A percentile compares a stretch with the other conserved stretches of the same genome.
Evolutionary conservation across 2,329 filamentous ascomycete genomes (phyloP).

Genomic region (Fusarium protoensiforme): DNA sequence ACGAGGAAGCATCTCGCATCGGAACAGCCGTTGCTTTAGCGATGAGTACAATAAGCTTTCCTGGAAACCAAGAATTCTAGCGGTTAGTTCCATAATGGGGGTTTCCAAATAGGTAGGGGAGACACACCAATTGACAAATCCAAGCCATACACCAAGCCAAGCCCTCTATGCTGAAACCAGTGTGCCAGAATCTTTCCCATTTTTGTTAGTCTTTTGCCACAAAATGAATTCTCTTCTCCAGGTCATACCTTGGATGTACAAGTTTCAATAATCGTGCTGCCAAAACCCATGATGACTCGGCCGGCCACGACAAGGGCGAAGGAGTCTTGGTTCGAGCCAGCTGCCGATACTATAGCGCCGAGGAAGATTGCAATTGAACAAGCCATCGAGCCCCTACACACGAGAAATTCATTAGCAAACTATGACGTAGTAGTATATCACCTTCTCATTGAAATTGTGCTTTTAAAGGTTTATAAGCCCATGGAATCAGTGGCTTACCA

Average conservation of each 20-base stretch:
- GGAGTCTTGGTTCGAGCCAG: slow-evolving; percentile 34
- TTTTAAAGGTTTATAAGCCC: no score
- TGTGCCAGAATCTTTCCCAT: slow-evolving; percentile 37
- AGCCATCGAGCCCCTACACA: no score
- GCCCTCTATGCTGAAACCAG: slow-evolving; percentile 41
- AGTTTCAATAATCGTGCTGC: slow-evolving; percentile 41
- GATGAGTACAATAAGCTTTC: slow-evolving; percentile 39
- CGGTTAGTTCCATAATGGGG: no score
- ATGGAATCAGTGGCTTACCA: no score
- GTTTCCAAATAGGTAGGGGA: no score
- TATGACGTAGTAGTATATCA: no score
- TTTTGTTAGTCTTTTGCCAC: no score
- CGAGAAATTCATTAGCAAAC: no score
- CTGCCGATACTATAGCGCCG: slow-evolving; percentile 38
- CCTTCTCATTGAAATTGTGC: no score
- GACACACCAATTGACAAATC: slow-evolving; percentile 35
- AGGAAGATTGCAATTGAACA: no score
- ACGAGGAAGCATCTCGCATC: slow-evolving; percentile 39
- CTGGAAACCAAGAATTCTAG: neutral
- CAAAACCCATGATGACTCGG: slow-evolving; percentile 42
- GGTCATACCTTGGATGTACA: slow-evolving; percentile 39
- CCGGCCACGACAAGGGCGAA: slow-evolving; percentile 37
- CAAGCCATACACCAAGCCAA: slow-evolving; percentile 39
- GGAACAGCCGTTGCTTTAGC: slow-evolving; percentile 42
- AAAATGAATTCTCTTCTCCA: no score